Evolutionary conservation across 441 rosid species (phyloP).

Genomic region (Pelargonium fulgidum): DNA sequence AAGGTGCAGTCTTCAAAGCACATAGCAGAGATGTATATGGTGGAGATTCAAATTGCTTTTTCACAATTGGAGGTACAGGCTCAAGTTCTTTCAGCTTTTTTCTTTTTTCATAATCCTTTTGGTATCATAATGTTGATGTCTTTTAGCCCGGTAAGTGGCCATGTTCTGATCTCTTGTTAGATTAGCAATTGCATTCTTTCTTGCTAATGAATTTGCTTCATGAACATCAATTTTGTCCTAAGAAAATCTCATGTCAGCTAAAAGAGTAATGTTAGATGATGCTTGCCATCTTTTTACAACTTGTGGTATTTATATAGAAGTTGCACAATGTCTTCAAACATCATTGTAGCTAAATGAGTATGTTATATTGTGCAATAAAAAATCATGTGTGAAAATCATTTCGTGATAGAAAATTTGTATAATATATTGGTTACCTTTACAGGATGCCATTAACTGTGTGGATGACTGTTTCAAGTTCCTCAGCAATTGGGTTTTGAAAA

Average conservation of each 20-base stretch:
- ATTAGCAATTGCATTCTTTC: too few relatives aligned
- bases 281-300: not conserved
- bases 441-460: conserved; percentile 82
- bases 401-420: not conserved
- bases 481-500: conserved; percentile 61
- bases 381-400: not conserved
- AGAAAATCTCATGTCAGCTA: too few relatives aligned
- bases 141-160: too few relatives aligned
- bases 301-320: too few relatives aligned
- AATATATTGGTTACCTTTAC: conserved; percentile 22
- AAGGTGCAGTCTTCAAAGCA: conserved; percentile 38
- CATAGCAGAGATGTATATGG: conserved; percentile 74
- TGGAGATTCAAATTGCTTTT: conserved; percentile 76
- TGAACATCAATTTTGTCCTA: too few relatives aligned
- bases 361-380: too few relatives aligned
- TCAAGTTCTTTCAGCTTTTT: conserved; percentile 5
- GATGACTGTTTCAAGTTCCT: conserved; percentile 63
- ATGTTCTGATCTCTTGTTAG: too few relatives aligned
- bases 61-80: conserved; percentile 60
- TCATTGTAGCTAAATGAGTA: too few relatives aligned
- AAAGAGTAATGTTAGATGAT: not conserved
- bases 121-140: not conserved
- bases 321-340: too few relatives aligned
- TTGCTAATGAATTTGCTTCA: too few relatives aligned
- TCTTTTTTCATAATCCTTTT: not conserved